A percentile compares a stretch with the other conserved stretches of the same genome.
These are phyloP conservation scores for Cryomyces antarcticus DNA, from an alignment of 495 filamentous ascomycete species.

Conservation along the genomic window DNA sequence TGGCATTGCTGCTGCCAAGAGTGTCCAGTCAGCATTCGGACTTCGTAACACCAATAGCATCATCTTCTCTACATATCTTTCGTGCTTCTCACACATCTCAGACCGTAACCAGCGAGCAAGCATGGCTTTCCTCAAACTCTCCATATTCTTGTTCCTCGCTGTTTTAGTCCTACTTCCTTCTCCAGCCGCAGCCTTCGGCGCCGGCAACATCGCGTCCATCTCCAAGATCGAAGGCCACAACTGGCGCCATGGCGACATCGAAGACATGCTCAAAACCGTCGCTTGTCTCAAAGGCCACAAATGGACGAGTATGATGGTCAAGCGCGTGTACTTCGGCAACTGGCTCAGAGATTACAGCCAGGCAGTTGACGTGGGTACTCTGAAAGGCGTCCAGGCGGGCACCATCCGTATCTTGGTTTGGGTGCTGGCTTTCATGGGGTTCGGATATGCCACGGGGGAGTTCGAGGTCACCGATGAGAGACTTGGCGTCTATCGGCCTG, in stretches of 20 bases:
- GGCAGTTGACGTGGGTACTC: constrained; percentile 76
- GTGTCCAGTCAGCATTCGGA: too few relatives aligned
- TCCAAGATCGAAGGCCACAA: constrained; percentile 86
- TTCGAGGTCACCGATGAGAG: constrained; percentile 90
- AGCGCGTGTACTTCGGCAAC: constrained; percentile 76
- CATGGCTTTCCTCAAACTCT: too few relatives aligned
- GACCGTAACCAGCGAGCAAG: too few relatives aligned
- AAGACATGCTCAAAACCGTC: constrained; percentile 80
- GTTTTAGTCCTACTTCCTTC: constrained; percentile 41
- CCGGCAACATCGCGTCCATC: constrained; percentile 89
- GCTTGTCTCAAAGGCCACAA: constrained; percentile 73
- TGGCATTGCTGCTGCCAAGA: too few relatives aligned
- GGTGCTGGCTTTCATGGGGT: constrained; percentile 78
- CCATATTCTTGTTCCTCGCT: constrained; percentile 11
- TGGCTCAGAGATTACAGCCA: constrained; percentile 43
- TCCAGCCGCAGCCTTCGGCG: constrained; percentile 62
- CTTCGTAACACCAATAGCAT: too few relatives aligned
- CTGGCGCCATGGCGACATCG: constrained; percentile 86
- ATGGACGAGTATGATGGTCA: constrained; percentile 80
- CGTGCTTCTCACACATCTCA: too few relatives aligned
- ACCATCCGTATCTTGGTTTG: constrained; percentile 82
- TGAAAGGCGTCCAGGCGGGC: constrained; percentile 74
- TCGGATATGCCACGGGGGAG: constrained; percentile 91
- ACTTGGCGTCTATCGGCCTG: constrained; percentile 78
- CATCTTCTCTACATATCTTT: too few relatives aligned